These are phyloP conservation scores for Trichophyton benhamiae DNA, from an alignment of 2,329 filamentous ascomycete genomes.

Conservation along the genomic window DNA sequence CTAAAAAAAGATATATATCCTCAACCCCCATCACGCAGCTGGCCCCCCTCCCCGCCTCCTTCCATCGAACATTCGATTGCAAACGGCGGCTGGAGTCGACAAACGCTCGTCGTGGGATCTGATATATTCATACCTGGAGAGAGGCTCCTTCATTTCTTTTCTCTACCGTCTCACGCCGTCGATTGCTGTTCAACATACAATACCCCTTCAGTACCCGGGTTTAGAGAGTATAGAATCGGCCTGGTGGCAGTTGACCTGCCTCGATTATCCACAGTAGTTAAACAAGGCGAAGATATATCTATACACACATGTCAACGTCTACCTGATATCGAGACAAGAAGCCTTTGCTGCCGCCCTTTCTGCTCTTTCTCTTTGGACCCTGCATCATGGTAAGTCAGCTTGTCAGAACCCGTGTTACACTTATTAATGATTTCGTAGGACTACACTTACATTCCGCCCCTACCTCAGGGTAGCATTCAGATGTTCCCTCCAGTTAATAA, in stretches of 20 bases:
- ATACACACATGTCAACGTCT: slow-evolving; percentile 2
- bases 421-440: slow-evolving; percentile 9
- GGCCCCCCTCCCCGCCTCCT: slow-evolving; percentile 4
- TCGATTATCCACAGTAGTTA: neutral
- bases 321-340: neutral
- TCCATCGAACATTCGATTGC: slow-evolving; percentile 4
- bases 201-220: neutral
- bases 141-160: neutral
- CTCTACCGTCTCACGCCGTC: neutral
- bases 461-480: slow-evolving; percentile 9
- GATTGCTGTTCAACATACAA: neutral
- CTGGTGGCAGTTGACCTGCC: neutral
- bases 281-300: neutral
- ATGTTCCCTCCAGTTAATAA: slow-evolving; percentile 9
- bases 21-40: slow-evolving; percentile 3
- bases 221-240: neutral
- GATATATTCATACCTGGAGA: slow-evolving; percentile 1
- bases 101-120: neutral
- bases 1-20: slow-evolving; percentile 7
- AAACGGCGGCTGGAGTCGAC: neutral
- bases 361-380: neutral
- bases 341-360: neutral
- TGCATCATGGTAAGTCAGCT: slow-evolving; percentile 8
- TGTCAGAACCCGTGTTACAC: neutral
- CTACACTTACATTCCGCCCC: slow-evolving; percentile 8